Conservation (phyloP, 2,329 filamentous ascomycete species). For the Eurotiales sp. region DNA sequence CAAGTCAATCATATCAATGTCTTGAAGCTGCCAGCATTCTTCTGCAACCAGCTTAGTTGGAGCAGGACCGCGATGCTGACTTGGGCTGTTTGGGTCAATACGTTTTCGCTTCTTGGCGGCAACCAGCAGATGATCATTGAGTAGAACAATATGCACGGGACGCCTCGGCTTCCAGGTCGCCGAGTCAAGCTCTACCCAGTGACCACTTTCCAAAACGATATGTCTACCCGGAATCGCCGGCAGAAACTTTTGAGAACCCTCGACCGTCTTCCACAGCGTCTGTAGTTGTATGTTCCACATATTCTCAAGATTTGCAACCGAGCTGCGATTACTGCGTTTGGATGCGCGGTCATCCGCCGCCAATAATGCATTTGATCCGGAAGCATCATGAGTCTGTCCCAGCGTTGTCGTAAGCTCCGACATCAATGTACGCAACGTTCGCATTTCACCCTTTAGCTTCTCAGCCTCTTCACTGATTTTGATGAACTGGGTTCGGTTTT, state of each 20-base stretch:
- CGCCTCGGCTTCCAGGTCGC: conserved; percentile 93
- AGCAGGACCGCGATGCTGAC: conserved; percentile 40
- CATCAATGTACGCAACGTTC: conserved; percentile 83
- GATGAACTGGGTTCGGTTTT: conserved; percentile 97
- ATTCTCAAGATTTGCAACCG: conserved; percentile 70
- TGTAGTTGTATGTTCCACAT: conserved; percentile 67
- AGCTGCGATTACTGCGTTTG: conserved; percentile 76
- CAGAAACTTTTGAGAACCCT: conserved; percentile 94
- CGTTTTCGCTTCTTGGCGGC: conserved; percentile 92
- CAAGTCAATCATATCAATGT: conserved; percentile 90
- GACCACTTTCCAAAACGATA: conserved; percentile 85
- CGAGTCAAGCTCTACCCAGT: conserved; percentile 95
- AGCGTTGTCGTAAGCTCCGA: conserved; percentile 78
- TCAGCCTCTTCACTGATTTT: conserved; percentile 99
- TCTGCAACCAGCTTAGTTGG: conserved; percentile 81
- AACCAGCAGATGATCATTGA: conserved; percentile 91
- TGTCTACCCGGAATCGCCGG: conserved; percentile 88
- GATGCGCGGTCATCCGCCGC: conserved; percentile 49
- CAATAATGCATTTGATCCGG: conserved; percentile 54
- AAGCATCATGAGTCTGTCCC: conserved; percentile 40
- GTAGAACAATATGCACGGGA: conserved; percentile 82
- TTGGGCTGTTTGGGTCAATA: conserved; percentile 57
- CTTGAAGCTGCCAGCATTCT: conserved; percentile 87
- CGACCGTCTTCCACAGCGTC: conserved; percentile 92
- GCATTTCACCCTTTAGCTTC: conserved; percentile 95